Percentiles rank a stretch among this genome's conserved stretches.
Conservation (phyloP, 2,329 filamentous ascomycete genomes). For the Colletotrichum gloeosporioides region DNA sequence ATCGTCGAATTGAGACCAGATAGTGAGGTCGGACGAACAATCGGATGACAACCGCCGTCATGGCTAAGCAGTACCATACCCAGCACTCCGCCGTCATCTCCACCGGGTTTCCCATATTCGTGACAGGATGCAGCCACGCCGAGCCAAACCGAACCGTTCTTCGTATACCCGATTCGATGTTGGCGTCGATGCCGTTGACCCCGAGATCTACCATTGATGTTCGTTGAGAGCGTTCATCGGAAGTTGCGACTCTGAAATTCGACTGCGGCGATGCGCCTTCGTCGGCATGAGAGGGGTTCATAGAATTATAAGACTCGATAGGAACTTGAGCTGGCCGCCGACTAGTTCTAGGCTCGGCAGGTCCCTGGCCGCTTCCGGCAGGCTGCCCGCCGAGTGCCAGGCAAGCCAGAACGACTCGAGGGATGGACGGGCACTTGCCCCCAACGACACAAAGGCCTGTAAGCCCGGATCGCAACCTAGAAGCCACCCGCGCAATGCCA, state of each 20-base stretch:
- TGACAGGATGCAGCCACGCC: neutral
- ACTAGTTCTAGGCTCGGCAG: neutral
- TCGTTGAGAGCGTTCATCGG: neutral
- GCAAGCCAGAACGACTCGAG: neutral
- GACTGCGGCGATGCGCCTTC: neutral
- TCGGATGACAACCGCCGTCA: neutral
- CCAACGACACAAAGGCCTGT: neutral
- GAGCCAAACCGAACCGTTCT: neutral
- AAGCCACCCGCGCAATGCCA: neutral
- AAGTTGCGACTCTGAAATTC: neutral
- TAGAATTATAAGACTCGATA: neutral
- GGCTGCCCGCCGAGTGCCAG: neutral
- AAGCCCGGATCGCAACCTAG: neutral
- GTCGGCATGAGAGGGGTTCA: neutral
- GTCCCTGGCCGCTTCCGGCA: constrained; percentile 1
- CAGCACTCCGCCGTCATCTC: constrained; percentile 8
- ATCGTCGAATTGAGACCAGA: neutral
- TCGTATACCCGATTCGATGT: neutral
- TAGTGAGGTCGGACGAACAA: neutral
- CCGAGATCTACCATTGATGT: neutral
- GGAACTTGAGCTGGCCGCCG: neutral
- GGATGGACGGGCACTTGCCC: neutral
- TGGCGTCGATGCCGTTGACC: neutral
- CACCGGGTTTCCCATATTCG: neutral
- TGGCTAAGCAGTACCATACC: constrained; percentile 2